Evolutionary conservation across 2,329 filamentous ascomycete genomes (phyloP), one percentile per base, ranked within the genome.

Genomic region (Monosporascus sp.): DNA sequence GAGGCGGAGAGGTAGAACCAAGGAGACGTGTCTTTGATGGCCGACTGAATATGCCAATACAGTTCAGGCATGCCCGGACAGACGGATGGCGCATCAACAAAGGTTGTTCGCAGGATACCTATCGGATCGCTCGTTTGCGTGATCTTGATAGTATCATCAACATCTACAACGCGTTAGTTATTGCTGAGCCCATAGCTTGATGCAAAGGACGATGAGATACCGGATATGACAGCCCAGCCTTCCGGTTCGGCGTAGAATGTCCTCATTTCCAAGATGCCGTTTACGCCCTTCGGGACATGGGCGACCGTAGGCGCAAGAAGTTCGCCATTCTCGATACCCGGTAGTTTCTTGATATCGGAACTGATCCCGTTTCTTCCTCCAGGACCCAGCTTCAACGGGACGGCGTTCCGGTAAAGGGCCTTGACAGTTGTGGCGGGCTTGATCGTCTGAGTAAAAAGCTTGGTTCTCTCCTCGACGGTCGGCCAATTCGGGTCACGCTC

Each of bases 1-100:
- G 91, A 96, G 0, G 93, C 92, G 0, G 90, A 95, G 47, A 97
- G 81, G 70, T 97, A 97, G 76, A 96, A 96, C 80, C 89, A 96
- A 0, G 91, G 82, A 1, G 91, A 87, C 8, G 79, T 76, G 8
- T 79, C 65, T 1, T 77, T 74, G 24, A 85, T 63, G 4, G 77
- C 60, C 6, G 72, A 68, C 45, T 85, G 75, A 11, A 96, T 77
- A 52, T 86, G 78, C 22, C 75, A 72, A 73, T 96, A 97, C 1
- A 97, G 78, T 62, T 89, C 85, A 0, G 91, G 89, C 91, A 97
- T 97, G 48, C 89, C 91, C 0, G 78, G 64, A 16, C 93, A 84
- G 0, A 89, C 84, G 16, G 79, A 75, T 0, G 91, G 87, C 17
- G 84, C 75, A 49, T 92, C 87, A 47, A 89, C 82, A 64, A 97